Evolutionary conservation across 257 asterid species (phyloP), one percentile per base, ranked within the genome.

Genomic region (Prunella vulgaris): DNA sequence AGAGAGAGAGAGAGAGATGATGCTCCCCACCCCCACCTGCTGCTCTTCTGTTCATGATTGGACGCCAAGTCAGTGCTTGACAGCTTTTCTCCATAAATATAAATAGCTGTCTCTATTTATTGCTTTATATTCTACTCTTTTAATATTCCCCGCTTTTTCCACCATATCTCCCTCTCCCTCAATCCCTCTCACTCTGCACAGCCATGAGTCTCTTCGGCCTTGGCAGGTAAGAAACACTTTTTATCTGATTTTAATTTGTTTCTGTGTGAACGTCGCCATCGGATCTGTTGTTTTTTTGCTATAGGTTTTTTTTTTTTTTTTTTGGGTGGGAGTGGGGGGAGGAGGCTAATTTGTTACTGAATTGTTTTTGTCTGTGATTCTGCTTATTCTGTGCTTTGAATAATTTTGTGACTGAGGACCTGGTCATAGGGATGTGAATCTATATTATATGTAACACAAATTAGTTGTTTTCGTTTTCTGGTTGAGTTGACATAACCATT

Each of bases 191-290:
- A 21, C 69, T 57, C n/a, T 72, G 53, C 49, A 13, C 57, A 81
- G 80, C 81, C 69, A 91, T 88, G 97, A 91, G 97, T 91, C 96
- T 91, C 79, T 91, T 91, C 72, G 97, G 97, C 76, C 86, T 91
- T 15, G 97, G 97, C 86, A 87, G 97, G 97, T 88, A 75, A 32
- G n/a, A 60, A n/a, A 49, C 24, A 28, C 49, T 30, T 42, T 33
- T 75, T 20, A 25, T 57, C 20, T 54, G 67, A 27, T 75, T 57
- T 25, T 18, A 7, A 40, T 52, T 66, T 62, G 8, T 63, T 53
- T 30, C 24, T 62, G 52, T 52, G 13, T 73, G 38, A 68, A 68
- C 58, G 66, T 73, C 33, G 46, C 17, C 38, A 68, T 64, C 77
- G 42, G 87, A 83, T 83, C 81, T 72, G 68, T 37, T 14, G 30